A percentile compares a stretch with the other conserved stretches of the same genome.
These are phyloP conservation scores for Zangia roseola DNA, from an alignment of 768 basidiomycete species.

Conservation along the genomic window DNA sequence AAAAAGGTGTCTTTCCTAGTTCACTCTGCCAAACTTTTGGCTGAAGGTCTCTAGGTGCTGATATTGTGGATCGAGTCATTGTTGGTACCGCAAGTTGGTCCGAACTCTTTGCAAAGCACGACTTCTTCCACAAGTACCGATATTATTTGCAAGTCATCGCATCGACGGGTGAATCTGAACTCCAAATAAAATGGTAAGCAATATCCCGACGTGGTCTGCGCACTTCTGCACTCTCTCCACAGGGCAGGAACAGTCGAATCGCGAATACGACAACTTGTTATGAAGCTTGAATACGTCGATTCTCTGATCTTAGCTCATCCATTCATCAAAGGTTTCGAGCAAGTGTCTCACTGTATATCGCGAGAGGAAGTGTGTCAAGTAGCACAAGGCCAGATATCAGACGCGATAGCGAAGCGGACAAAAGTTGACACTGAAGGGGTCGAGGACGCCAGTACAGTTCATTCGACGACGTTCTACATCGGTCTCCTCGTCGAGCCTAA, in stretches of 20 bases:
- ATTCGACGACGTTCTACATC: slow-evolving; percentile 98
- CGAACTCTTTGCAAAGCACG: slow-evolving; percentile 92
- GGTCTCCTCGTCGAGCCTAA: slow-evolving; percentile 91
- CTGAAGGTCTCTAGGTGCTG: slow-evolving; percentile 62
- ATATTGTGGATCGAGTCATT: slow-evolving; percentile 91
- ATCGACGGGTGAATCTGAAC: slow-evolving; percentile 78
- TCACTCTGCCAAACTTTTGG: background rate
- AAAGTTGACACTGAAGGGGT: slow-evolving; percentile 77
- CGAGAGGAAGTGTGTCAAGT: slow-evolving; percentile 88
- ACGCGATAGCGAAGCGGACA: slow-evolving; percentile 67
- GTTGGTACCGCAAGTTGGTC: slow-evolving; percentile 83
- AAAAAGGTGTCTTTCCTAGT: slow-evolving; percentile 58
- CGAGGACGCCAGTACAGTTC: slow-evolving; percentile 74
- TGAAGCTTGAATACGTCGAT: slow-evolving; percentile 97
- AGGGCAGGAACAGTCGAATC: slow-evolving; percentile 99
- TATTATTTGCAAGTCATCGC: slow-evolving; percentile 97
- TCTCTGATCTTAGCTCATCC: slow-evolving; percentile 91
- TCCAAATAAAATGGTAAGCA: slow-evolving; percentile 88
- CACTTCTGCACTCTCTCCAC: slow-evolving; percentile 12
- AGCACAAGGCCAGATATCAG: slow-evolving; percentile 83
- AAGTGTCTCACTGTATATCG: slow-evolving; percentile 76
- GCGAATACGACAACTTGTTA: slow-evolving; percentile 90
- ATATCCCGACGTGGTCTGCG: background rate
- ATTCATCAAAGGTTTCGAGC: slow-evolving; percentile 91
- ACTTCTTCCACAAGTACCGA: slow-evolving; percentile 96